These are phyloP conservation scores for Pleoardoris graminearum DNA, from an alignment of 2,329 filamentous ascomycete species.

Conservation along the genomic window DNA sequence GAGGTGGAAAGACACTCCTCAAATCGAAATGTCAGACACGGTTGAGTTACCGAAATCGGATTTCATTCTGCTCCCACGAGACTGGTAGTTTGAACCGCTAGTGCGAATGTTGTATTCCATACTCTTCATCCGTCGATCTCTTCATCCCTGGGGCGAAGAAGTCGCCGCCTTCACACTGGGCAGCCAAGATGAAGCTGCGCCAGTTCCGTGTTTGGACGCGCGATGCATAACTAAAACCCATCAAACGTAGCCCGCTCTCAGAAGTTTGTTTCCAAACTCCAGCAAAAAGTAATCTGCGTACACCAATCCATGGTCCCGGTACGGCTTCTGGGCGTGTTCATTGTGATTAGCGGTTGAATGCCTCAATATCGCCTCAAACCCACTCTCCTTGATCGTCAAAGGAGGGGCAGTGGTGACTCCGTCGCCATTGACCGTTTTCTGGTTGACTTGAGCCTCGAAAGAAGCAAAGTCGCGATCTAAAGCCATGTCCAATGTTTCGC, in stretches of 20 bases:
- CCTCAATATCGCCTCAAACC: constrained; percentile 52
- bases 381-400: constrained; percentile 30
- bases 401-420: constrained; percentile 13
- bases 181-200: no score
- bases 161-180: no score
- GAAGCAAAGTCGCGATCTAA: constrained; percentile 33
- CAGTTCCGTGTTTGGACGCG: background rate
- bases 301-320: constrained; percentile 53
- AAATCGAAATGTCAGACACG: background rate
- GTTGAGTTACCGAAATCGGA: background rate
- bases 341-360: constrained; percentile 55
- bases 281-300: constrained; percentile 57
- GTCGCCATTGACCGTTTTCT: constrained; percentile 18
- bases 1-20: constrained; percentile 30
- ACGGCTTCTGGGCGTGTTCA: constrained; percentile 50
- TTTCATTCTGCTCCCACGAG: background rate
- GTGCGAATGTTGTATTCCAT: no score
- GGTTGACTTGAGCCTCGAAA: constrained; percentile 19
- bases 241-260: constrained; percentile 37
- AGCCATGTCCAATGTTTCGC: constrained; percentile 36
- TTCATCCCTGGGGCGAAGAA: no score
- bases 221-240: background rate
- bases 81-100: no score
- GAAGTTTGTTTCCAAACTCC: constrained; percentile 53
- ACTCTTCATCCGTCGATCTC: no score